These are phyloP conservation scores for Cladosporium sp. DNA, from an alignment of 2,329 filamentous ascomycete species.

Conservation along the genomic window DNA sequence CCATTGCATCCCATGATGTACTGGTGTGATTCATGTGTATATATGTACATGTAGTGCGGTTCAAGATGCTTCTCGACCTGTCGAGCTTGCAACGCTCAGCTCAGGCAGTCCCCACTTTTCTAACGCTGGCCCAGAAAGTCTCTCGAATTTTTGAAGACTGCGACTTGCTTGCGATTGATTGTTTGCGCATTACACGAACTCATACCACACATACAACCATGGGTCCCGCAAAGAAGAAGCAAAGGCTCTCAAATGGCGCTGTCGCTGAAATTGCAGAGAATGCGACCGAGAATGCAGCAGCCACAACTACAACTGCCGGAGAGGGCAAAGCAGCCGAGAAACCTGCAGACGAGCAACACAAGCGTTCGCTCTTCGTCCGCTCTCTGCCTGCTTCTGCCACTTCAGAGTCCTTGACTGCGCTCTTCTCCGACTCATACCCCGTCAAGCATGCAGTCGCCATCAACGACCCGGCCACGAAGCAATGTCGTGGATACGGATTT, in stretches of 20 bases:
- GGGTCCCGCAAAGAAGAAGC: constrained; percentile 30
- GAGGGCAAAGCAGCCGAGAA: constrained; percentile 2
- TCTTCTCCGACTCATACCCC: constrained; percentile 91
- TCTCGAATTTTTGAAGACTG: neutral
- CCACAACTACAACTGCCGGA: neutral
- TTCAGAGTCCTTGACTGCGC: constrained; percentile 74
- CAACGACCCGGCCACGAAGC: constrained; percentile 76
- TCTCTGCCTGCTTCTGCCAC: constrained; percentile 76
- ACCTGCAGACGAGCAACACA: constrained; percentile 18
- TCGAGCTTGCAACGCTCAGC: no score
- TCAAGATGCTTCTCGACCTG: no score
- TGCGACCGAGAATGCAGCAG: neutral
- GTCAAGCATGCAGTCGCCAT: constrained; percentile 96
- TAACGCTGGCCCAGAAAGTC: neutral
- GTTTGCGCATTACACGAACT: neutral
- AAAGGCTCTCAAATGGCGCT: constrained; percentile 26
- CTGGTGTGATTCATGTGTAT: no score
- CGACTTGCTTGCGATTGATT: neutral
- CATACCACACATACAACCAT: constrained; percentile 14
- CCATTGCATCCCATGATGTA: no score
- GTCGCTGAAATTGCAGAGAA: constrained; percentile 19
- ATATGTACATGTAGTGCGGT: no score
- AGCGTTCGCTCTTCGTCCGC: constrained; percentile 74
- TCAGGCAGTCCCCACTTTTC: neutral
- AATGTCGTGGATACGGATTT: constrained; percentile 90